Evolutionary conservation across 2,329 filamentous ascomycete species (phyloP).

Genomic region (Clarireedia hainanense): DNA sequence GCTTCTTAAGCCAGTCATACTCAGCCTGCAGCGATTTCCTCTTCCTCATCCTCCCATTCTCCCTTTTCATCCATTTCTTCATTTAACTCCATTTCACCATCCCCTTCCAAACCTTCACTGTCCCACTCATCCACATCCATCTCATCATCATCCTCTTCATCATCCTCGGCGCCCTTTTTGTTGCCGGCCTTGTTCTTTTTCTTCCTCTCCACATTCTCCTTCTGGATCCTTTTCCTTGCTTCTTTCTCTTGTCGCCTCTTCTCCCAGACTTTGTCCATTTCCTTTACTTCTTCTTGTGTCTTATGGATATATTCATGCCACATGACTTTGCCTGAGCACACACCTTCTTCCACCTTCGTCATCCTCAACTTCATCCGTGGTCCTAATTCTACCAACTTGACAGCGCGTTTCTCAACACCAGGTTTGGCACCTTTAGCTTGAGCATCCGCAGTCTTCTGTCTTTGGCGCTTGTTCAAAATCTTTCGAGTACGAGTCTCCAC

Average conservation of each 20-base stretch:
- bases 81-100: constrained; percentile 29
- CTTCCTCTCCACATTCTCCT: constrained; percentile 85
- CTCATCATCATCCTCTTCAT: constrained; percentile 42
- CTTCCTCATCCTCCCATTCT: constrained; percentile 29
- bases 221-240: constrained; percentile 71
- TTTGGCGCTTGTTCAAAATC: constrained; percentile 42
- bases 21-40: constrained; percentile 28
- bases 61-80: constrained; percentile 28
- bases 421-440: constrained; percentile 33
- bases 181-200: constrained; percentile 45
- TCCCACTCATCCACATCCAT: constrained; percentile 38
- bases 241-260: constrained; percentile 73
- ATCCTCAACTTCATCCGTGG: constrained; percentile 82
- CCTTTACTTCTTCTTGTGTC: constrained; percentile 65
- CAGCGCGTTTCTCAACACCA: constrained; percentile 63
- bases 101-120: constrained; percentile 29
- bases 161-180: constrained; percentile 42
- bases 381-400: constrained; percentile 87
- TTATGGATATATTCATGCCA: constrained; percentile 97
- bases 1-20: neutral
- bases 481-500: constrained; percentile 55
- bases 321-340: constrained; percentile 85
- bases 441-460: constrained; percentile 35
- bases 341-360: constrained; percentile 92
- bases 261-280: constrained; percentile 78